Conservation (phyloP, 164 flowering plant species). For the Akebia trifoliata region DNA sequence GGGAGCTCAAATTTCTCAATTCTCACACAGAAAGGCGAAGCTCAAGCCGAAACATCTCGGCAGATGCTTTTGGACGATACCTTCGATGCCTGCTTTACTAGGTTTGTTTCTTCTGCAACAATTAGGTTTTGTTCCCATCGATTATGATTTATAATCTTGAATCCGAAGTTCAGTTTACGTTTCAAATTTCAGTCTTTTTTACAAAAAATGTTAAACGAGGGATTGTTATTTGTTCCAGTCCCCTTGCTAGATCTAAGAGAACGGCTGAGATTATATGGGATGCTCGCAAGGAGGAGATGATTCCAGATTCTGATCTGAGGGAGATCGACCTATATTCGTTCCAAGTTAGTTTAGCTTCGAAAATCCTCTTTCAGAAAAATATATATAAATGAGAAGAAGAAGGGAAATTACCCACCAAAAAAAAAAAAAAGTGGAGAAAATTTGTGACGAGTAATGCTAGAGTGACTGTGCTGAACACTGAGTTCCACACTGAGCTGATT, state of each 20-base stretch:
- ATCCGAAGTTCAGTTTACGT: too few relatives aligned
- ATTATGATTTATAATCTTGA: too few relatives aligned
- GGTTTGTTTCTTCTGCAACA: constrained; percentile 23
- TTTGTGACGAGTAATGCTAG: too few relatives aligned
- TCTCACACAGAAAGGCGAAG: constrained; percentile 78
- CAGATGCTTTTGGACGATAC: constrained; percentile 74
- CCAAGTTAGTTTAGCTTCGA: constrained; percentile 53
- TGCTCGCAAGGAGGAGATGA: constrained; percentile 50
- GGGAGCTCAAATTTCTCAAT: constrained; percentile 91
- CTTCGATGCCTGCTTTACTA: constrained; percentile 77
- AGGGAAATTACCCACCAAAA: too few relatives aligned
- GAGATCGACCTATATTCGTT: constrained; percentile 97
- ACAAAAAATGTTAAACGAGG: too few relatives aligned
- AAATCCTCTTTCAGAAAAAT: constrained; percentile 4
- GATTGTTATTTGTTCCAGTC: constrained; percentile 40
- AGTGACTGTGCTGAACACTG: too few relatives aligned
- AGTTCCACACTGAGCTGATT: too few relatives aligned
- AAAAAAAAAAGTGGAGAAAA: too few relatives aligned
- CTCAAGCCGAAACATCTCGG: constrained; percentile 90
- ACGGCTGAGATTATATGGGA: constrained; percentile 96
- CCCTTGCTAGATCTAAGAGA: constrained; percentile 72
- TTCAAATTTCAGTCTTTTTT: too few relatives aligned
- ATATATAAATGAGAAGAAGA: too few relatives aligned
- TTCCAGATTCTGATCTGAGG: constrained; percentile 64
- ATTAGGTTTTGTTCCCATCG: too few relatives aligned